phyloP scores from a whole-genome alignment of 257 asterid genomes.

The Nicotiana otophora region DNA sequence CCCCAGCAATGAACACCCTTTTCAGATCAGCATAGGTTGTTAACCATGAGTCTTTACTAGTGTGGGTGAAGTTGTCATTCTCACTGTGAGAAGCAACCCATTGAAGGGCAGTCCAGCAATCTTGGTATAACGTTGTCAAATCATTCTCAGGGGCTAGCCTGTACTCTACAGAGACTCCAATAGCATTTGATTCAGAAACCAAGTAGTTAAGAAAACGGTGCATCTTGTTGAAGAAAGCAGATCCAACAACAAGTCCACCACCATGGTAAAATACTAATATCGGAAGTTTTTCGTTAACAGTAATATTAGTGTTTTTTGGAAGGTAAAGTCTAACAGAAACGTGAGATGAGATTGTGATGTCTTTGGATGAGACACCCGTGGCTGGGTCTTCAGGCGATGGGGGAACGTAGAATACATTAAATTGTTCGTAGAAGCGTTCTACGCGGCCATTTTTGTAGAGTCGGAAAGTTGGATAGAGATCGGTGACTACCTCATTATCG shows the following conservation, averaged over 20 bases:
- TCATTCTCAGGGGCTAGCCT: slow-evolving; percentile 29
- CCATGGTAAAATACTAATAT: slow-evolving; percentile 25
- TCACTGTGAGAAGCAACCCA: slow-evolving; percentile 21
- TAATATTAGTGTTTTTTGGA: slow-evolving; percentile 5
- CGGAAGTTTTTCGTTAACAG: slow-evolving; percentile 9
- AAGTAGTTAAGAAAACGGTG: slow-evolving; percentile 16
- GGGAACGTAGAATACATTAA: slow-evolving; percentile 6
- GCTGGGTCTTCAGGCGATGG: slow-evolving; percentile 6
- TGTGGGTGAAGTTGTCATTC: background rate
- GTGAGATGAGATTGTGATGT: slow-evolving; percentile 13
- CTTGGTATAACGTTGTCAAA: slow-evolving; percentile 22
- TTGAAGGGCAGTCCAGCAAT: slow-evolving; percentile 24
- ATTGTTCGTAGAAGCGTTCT: slow-evolving; percentile 12
- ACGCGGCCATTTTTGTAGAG: slow-evolving; percentile 27
- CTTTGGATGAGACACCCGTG: slow-evolving; percentile 25
- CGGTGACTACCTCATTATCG: slow-evolving; percentile 17
- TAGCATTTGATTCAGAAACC: slow-evolving; percentile 9
- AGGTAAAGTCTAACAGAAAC: slow-evolving; percentile 30
- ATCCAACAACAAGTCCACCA: slow-evolving; percentile 27
- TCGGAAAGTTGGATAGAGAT: slow-evolving; percentile 17
- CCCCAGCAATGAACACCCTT: slow-evolving; percentile 23
- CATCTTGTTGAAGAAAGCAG: slow-evolving; percentile 15
- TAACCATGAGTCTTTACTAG: slow-evolving; percentile 21
- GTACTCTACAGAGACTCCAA: slow-evolving; percentile 24
- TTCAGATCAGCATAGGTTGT: slow-evolving; percentile 13